phyloP scores from a whole-genome alignment of 2,329 filamentous ascomycete species.

The Penicillium sumatraense region DNA sequence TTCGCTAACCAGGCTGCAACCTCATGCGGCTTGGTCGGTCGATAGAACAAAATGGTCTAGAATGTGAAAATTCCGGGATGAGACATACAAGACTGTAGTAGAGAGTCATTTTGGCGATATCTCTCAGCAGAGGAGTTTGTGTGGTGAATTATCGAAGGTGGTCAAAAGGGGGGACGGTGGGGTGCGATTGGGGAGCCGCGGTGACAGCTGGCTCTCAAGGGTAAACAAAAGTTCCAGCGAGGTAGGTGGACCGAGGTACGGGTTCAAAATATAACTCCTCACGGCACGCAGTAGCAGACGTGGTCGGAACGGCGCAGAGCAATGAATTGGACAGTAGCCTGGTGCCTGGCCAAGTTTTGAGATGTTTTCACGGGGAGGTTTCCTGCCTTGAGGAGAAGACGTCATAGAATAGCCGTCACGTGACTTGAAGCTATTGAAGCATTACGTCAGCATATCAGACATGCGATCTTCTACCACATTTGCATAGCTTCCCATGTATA shows the following conservation, averaged over 20 bases:
- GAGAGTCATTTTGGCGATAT: conserved; percentile 64
- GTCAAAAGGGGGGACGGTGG: conserved; percentile 24
- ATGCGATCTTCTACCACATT: too few relatives aligned
- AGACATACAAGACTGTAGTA: conserved; percentile 68
- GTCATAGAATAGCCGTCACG: conserved; percentile 33
- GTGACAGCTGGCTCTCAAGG: conserved; percentile 16
- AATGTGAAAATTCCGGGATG: background rate
- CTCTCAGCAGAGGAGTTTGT: conserved; percentile 3
- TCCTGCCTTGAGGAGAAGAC: conserved; percentile 32
- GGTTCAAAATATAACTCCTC: background rate
- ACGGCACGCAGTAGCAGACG: conserved; percentile 3
- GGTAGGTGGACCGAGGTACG: background rate
- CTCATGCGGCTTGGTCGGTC: background rate
- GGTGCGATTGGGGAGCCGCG: conserved; percentile 17
- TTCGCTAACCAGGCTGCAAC: background rate
- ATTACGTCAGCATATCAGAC: too few relatives aligned
- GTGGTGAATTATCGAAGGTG: conserved; percentile 13
- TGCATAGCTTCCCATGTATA: too few relatives aligned
- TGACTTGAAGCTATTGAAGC: conserved; percentile 19
- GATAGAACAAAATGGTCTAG: background rate
- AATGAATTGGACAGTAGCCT: conserved; percentile 44
- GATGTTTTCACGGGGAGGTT: conserved; percentile 68
- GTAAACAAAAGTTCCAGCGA: conserved; percentile 23
- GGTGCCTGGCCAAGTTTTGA: conserved; percentile 53
- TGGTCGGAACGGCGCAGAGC: conserved; percentile 11